A percentile compares a stretch with the other conserved stretches of the same genome.
Evolutionary conservation across 1,139 yeast genomes (phyloP).

Genomic region (Arxiozyma telluris): DNA sequence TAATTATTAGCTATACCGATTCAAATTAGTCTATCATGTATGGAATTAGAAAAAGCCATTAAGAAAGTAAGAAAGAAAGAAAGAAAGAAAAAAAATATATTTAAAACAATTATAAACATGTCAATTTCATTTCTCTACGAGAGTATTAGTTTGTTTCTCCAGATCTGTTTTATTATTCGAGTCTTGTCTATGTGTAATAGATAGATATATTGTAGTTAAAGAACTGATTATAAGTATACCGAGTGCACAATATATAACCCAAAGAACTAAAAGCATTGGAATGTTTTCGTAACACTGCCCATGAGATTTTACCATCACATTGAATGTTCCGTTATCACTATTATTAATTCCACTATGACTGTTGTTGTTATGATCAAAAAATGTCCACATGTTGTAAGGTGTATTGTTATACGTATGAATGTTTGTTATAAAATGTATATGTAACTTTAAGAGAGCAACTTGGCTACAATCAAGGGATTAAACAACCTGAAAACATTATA

Average conservation of each 20-base stretch:
- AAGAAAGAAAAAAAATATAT: too few species aligned
- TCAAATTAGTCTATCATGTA: too few species aligned
- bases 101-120: not conserved
- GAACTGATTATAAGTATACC: not conserved
- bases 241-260: not conserved
- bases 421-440: too few species aligned
- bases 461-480: too few species aligned
- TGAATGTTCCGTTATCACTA: not conserved
- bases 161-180: not conserved
- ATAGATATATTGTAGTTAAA: not conserved
- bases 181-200: not conserved
- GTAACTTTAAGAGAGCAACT: too few species aligned
- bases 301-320: not conserved
- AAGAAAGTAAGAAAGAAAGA: not conserved
- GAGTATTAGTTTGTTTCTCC: not conserved
- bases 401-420: not conserved
- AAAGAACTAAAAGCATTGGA: not conserved
- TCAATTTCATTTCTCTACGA: not conserved
- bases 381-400: not conserved
- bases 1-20: too few species aligned
- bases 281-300: not conserved
- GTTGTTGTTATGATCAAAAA: too few species aligned
- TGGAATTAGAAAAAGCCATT: too few species aligned
- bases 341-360: not conserved
- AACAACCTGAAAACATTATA: too few species aligned